Evolutionary conservation across 192 early-diverging fungal genomes (phyloP).

Genomic region (Podila verticillata): DNA sequence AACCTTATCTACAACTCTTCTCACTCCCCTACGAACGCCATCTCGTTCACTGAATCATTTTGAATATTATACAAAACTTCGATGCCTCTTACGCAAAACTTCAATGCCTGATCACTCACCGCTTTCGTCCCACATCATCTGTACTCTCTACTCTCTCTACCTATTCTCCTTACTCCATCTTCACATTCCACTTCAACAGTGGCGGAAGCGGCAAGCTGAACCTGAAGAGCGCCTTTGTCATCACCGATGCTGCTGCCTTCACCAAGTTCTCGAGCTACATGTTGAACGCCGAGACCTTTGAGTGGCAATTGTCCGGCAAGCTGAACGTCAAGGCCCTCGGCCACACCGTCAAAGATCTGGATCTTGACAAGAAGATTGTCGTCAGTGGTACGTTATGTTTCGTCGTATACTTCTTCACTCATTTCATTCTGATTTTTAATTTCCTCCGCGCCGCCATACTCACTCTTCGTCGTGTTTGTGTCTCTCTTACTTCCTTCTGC

Average conservation of each 20-base stretch:
- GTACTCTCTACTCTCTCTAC: neutral
- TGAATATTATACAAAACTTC: too few species aligned
- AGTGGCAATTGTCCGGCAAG: conserved; percentile 47
- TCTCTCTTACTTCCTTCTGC: neutral
- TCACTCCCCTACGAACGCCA: too few species aligned
- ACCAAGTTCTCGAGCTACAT: conserved; percentile 53
- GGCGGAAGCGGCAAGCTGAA: neutral
- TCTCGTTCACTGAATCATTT: too few species aligned
- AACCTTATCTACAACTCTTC: too few species aligned
- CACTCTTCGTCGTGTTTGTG: neutral
- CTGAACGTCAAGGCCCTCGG: conserved; percentile 46
- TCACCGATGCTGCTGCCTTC: conserved; percentile 47
- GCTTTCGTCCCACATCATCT: neutral
- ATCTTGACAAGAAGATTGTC: conserved; percentile 53
- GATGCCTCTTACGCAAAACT: too few species aligned
- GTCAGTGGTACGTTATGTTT: conserved; percentile 28
- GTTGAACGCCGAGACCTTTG: conserved; percentile 48
- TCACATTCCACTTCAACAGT: neutral
- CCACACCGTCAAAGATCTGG: conserved; percentile 46
- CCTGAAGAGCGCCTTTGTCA: conserved; percentile 17
- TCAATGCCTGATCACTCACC: too few species aligned
- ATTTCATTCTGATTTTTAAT: neutral
- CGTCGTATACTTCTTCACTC: neutral
- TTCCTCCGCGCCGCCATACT: neutral
- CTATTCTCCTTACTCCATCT: neutral